These are phyloP conservation scores for Peribolospora kevripleyi DNA, from an alignment of 768 basidiomycete species.

Conservation along the genomic window DNA sequence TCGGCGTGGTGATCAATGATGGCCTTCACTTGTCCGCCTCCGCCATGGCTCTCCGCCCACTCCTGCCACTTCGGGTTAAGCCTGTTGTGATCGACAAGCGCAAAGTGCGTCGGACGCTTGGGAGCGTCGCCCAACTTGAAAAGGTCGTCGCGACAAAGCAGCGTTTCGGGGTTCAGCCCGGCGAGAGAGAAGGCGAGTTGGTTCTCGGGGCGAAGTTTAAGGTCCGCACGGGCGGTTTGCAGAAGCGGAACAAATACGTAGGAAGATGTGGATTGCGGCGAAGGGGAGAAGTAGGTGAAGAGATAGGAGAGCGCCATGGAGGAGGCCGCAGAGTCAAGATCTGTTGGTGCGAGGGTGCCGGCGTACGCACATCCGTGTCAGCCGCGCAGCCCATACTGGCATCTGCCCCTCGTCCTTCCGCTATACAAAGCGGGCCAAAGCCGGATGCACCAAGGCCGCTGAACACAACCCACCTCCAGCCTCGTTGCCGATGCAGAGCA, in stretches of 20 bases:
- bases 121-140: slow-evolving; percentile 47
- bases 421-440: neutral
- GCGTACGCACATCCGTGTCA: neutral
- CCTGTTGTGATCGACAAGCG: slow-evolving; percentile 76
- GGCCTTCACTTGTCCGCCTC: slow-evolving; percentile 33
- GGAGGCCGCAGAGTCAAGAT: slow-evolving; percentile 71
- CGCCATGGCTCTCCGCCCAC: slow-evolving; percentile 9
- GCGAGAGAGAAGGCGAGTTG: slow-evolving; percentile 42
- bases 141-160: slow-evolving; percentile 25
- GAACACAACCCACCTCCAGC: slow-evolving; percentile 44
- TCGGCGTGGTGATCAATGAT: slow-evolving; percentile 84
- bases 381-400: neutral
- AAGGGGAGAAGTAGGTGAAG: slow-evolving; percentile 25
- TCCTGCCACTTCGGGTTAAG: slow-evolving; percentile 24
- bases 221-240: slow-evolving; percentile 40
- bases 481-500: slow-evolving; percentile 44
- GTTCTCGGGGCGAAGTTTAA: slow-evolving; percentile 70
- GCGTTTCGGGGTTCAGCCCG: slow-evolving; percentile 23
- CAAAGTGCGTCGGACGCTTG: slow-evolving; percentile 28
- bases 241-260: slow-evolving; percentile 29
- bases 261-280: neutral
- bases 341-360: slow-evolving; percentile 22
- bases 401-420: too few species aligned
- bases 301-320: slow-evolving; percentile 67
- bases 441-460: neutral